Base-by-base conservation (phyloP, 2,329 filamentous ascomycete species). In the Penicillium sp. region DNA sequence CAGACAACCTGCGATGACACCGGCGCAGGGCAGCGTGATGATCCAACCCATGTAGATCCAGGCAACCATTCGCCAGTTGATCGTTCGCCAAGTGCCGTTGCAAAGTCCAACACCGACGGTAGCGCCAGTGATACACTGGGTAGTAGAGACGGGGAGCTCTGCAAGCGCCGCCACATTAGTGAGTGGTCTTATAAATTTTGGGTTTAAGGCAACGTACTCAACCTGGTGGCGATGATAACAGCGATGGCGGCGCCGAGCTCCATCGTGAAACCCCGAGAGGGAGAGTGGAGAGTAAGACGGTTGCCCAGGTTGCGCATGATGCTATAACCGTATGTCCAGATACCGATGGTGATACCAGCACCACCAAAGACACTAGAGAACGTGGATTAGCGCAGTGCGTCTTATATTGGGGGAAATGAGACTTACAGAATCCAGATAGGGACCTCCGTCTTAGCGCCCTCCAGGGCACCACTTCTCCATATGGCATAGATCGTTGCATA, bases 1-100 rank as follows among this genome's bases (percentile, higher is more conserved):
- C 11, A 39, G 22, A 48, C 2, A 39, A 28, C 37, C 37, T 10
- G 37, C 12, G 14, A 73, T 63, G 41, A 74, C 54, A 35, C 72
- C 74, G 22, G 74, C 73, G 48, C 50, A 59, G 37, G 74, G 74
- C 8, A 77, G 58, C 1, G 74, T 77, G 37, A 75, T 56, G 29
- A 76, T 60, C 74, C 74, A 76, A 9, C 72, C 72, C 14, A 64
- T 59, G 51, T 75, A 72, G 39, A 77, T 75, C 57, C 66, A 74
- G 1, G 56, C 64, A 11, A 76, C 48, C 57, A 74, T 72, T 36
- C 66, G 62, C 73, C 73, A 76, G 47, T 77, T 77, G 50, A 76
- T 68, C 1, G 71, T 70, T 12, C 67, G 61, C 12, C 69, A 39
- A 52, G 69, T 65, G 30, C 62, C 65, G 43, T 70, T 71, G 63